Percentiles rank a stretch among this genome's conserved stretches.
Conservation (phyloP, 108 stramenopile genomes). For the Nannochloropsis salina region DNA sequence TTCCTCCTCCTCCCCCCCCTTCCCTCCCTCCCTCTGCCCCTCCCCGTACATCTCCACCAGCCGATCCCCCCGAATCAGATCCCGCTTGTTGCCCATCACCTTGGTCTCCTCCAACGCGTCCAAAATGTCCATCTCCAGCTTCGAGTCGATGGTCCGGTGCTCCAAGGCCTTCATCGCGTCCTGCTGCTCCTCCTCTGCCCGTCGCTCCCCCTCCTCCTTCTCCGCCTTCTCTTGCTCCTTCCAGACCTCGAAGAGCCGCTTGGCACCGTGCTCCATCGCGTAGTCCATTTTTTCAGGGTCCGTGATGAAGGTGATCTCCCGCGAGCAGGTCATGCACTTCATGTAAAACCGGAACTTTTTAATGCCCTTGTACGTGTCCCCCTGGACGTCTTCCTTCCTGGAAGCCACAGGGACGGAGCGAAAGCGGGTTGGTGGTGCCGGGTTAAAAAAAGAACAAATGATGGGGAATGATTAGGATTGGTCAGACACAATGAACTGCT, state of each 20-base stretch:
- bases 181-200: conserved; percentile 72
- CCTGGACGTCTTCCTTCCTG: conserved; percentile 80
- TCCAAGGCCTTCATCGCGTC: conserved; percentile 91
- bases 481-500: not conserved
- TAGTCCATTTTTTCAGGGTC: conserved; percentile 95
- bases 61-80: conserved; percentile 21
- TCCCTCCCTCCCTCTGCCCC: not conserved
- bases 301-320: conserved; percentile 81
- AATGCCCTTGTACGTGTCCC: conserved; percentile 89
- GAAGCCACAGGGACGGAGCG: conserved; percentile 24
- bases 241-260: conserved; percentile 87
- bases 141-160: conserved; percentile 83
- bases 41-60: not conserved
- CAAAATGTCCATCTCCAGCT: conserved; percentile 88
- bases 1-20: not conserved
- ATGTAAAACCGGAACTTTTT: conserved; percentile 85
- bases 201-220: conserved; percentile 55
- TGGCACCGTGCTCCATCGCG: conserved; percentile 87
- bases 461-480: too few species aligned
- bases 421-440: too few species aligned
- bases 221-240: conserved; percentile 73
- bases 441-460: too few species aligned
- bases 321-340: conserved; percentile 78
- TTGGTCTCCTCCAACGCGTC: conserved; percentile 87
- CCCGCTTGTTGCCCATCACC: conserved; percentile 66